Conservation (phyloP, 352 stramenopile genomes). For the Globisporangium nagaii region DNA sequence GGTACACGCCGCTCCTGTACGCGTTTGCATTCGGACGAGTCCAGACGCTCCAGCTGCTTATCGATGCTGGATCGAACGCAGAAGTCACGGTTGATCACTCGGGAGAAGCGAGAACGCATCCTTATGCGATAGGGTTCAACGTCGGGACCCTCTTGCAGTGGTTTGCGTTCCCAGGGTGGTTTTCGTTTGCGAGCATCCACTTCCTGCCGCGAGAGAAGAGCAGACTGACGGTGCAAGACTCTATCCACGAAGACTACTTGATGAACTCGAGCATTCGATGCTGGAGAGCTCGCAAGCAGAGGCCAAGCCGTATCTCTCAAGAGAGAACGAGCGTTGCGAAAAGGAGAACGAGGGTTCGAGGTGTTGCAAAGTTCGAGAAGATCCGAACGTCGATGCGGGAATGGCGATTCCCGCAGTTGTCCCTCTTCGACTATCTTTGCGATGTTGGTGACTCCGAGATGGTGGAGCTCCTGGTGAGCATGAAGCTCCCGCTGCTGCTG, state of each 20-base stretch:
- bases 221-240: slow-evolving; percentile 14
- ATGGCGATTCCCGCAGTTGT: slow-evolving; percentile 35
- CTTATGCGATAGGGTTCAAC: slow-evolving; percentile 39
- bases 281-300: slow-evolving; percentile 13
- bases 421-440: slow-evolving; percentile 34
- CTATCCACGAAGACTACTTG: slow-evolving; percentile 29
- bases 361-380: slow-evolving; percentile 13
- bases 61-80: slow-evolving; percentile 26
- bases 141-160: slow-evolving; percentile 40
- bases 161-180: slow-evolving; percentile 62
- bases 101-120: slow-evolving; percentile 31
- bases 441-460: slow-evolving; percentile 25
- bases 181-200: slow-evolving; percentile 24
- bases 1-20: slow-evolving; percentile 52
- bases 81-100: slow-evolving; percentile 38
- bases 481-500: slow-evolving; percentile 26
- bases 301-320: neutral
- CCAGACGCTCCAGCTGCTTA: slow-evolving; percentile 20
- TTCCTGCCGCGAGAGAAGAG: slow-evolving; percentile 22
- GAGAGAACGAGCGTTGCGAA: neutral
- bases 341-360: neutral
- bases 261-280: slow-evolving; percentile 40
- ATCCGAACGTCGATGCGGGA: slow-evolving; percentile 25
- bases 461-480: slow-evolving; percentile 21
- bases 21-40: slow-evolving; percentile 48